These are phyloP conservation scores for Nasturtium officinale DNA, from an alignment of 345 rosid genomes.

Conservation along the genomic window DNA sequence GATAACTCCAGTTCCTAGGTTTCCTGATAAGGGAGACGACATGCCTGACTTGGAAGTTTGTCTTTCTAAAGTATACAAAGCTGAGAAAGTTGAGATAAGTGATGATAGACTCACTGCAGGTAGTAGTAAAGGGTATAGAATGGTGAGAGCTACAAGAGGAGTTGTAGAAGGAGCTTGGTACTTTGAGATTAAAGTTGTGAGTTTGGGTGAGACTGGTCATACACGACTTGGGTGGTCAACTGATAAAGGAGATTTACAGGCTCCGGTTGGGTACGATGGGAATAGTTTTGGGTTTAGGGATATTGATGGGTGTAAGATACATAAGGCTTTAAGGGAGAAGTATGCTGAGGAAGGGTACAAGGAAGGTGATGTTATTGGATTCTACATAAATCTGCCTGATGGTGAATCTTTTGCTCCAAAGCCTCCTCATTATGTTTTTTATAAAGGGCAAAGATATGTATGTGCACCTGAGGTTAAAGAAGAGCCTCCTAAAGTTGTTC, in stretches of 20 bases:
- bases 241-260: conserved; percentile 96
- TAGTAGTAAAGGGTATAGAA: conserved; percentile 87
- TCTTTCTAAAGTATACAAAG: conserved; percentile 86
- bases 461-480: conserved; percentile 78
- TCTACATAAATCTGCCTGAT: conserved; percentile 84
- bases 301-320: conserved; percentile 95
- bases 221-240: conserved; percentile 94
- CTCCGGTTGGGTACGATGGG: conserved; percentile 92
- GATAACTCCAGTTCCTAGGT: conserved; percentile 77
- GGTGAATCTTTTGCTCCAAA: conserved; percentile 74
- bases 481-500: conserved; percentile 78
- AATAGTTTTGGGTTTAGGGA: conserved; percentile 94
- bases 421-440: conserved; percentile 77
- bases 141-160: conserved; percentile 97
- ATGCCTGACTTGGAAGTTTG: conserved; percentile 69
- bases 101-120: conserved; percentile 89
- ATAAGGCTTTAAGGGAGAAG: conserved; percentile 85
- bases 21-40: conserved; percentile 81
- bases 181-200: conserved; percentile 77
- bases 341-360: conserved; percentile 89
- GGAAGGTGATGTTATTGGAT: conserved; percentile 92
- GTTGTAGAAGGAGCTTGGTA: conserved; percentile 98
- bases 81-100: conserved; percentile 89
- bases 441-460: conserved; percentile 87
- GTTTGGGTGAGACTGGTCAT: conserved; percentile 88